These are phyloP conservation scores for Sugiyamaella americana DNA, from an alignment of 805 yeast genomes.

Conservation along the genomic window DNA sequence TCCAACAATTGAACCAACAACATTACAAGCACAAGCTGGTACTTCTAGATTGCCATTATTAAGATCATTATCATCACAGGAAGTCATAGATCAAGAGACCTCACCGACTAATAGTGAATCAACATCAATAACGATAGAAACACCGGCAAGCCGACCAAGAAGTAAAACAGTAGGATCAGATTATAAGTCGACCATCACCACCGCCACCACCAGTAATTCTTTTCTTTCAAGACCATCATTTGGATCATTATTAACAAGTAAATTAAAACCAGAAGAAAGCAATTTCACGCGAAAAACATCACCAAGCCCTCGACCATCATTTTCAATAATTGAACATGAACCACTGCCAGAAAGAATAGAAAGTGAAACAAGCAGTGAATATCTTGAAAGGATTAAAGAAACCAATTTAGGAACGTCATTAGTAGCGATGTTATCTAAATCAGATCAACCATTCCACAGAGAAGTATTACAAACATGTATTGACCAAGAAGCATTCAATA, in stretches of 20 bases:
- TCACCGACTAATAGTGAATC: constrained; percentile 10
- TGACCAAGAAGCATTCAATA: constrained; percentile 42
- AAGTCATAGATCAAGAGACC: neutral
- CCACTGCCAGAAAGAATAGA: constrained; percentile 19
- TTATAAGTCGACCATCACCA: too few species aligned
- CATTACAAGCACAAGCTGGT: neutral
- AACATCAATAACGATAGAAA: neutral
- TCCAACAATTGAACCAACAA: neutral
- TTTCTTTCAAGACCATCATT: constrained; percentile 14
- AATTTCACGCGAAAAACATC: constrained; percentile 7
- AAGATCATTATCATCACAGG: constrained; percentile 16
- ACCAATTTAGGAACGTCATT: constrained; percentile 17
- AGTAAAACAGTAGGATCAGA: constrained; percentile 20
- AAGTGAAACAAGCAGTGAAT: constrained; percentile 31
- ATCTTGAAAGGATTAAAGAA: constrained; percentile 29
- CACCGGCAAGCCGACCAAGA: constrained; percentile 14
- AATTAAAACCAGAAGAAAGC: constrained; percentile 7
- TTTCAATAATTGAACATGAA: constrained; percentile 1
- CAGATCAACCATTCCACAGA: constrained; percentile 27
- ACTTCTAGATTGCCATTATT: constrained; percentile 13
- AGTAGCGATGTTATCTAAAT: constrained; percentile 30
- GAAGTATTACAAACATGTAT: constrained; percentile 29
- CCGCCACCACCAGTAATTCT: constrained; percentile 6
- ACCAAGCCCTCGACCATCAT: constrained; percentile 17
- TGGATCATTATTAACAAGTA: constrained; percentile 14